These are phyloP conservation scores for Epicoccum nigrum DNA, from an alignment of 2,329 filamentous ascomycete species.

Conservation along the genomic window DNA sequence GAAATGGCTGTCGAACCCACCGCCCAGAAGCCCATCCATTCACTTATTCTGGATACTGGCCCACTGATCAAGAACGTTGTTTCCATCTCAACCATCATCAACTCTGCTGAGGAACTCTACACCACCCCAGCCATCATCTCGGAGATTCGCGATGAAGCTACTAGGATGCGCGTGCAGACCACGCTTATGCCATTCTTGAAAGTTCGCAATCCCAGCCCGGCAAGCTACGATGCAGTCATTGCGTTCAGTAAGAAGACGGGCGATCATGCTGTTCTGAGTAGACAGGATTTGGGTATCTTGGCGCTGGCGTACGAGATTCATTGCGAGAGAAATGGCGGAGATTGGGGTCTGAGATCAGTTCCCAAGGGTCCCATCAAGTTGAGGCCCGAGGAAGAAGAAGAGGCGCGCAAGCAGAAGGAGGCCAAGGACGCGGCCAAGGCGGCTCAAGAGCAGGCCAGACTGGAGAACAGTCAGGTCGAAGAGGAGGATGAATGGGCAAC, in stretches of 20 bases:
- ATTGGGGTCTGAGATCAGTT: slow-evolving; percentile 79
- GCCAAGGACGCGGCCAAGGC: slow-evolving; percentile 18
- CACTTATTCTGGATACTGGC: slow-evolving; percentile 86
- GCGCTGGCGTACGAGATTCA: slow-evolving; percentile 95
- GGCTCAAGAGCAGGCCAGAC: slow-evolving; percentile 14
- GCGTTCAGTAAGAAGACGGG: slow-evolving; percentile 90
- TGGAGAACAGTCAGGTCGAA: slow-evolving; percentile 4
- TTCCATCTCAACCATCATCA: slow-evolving; percentile 78
- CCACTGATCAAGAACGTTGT: slow-evolving; percentile 94
- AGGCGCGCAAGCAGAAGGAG: slow-evolving; percentile 27
- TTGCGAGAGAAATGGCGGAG: slow-evolving; percentile 84
- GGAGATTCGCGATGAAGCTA: slow-evolving; percentile 85
- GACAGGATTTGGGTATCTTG: slow-evolving; percentile 85
- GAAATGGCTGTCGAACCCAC: slow-evolving; percentile 33
- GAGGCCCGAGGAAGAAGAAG: slow-evolving; percentile 31
- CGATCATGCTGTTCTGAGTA: slow-evolving; percentile 85
- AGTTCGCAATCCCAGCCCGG: slow-evolving; percentile 73
- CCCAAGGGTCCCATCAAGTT: slow-evolving; percentile 82
- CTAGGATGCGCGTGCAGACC: slow-evolving; percentile 80
- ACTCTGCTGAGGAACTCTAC: slow-evolving; percentile 66
- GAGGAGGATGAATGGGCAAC: slow-evolving; percentile 20
- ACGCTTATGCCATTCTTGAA: slow-evolving; percentile 85
- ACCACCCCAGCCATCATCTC: slow-evolving; percentile 85
- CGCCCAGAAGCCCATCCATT: slow-evolving; percentile 72
- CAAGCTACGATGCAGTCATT: slow-evolving; percentile 78